Evolutionary conservation across 441 rosid genomes (phyloP), one percentile per base, ranked within the genome.

Genomic region (Manihot esculenta): DNA sequence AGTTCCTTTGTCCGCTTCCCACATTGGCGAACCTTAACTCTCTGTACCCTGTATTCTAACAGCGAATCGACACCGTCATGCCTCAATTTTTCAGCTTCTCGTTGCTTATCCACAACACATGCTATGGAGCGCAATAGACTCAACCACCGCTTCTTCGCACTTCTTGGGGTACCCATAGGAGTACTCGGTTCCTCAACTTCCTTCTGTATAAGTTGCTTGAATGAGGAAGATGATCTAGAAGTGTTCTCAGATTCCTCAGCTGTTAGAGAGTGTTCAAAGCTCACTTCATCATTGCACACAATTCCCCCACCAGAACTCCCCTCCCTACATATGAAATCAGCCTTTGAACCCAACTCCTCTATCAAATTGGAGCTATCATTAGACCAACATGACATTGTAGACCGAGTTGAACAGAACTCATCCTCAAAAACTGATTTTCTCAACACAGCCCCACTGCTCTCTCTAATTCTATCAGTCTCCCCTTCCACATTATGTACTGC

Each of bases 1-100:
- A 93, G 82, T 77, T 93, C 96, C 85, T 87, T 91, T 26, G 82
- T 80, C 58, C 80, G 82, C 82, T 88, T 93, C 56, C 78, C 77
- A 42, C 67, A 71, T 30, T 83, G 80, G 59, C 81, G 83, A 74
- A 84, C 94, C 45, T 80, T 80, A 60, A 88, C 86, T 56, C 79
- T 84, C 71, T 70, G 84, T 78, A 81, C 78, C 76, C 74, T 80
- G 49, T 72, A 81, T 64, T 63, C 72, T 59, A 69, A 26, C 1
- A 64, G 59, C 41, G 72, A 74, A 56, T 70, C 56, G 48, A 77
- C 77, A 68, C 76, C 81, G 35, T 71, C 68, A 33, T 53, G 63
- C 49, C 47, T 50, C 61, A 56, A 63, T 24, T 56, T 69, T 69
- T 69, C 80, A 58, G 79, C 81, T 76, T 71, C 80, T 62, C 55